phyloP scores from a whole-genome alignment of 2,329 filamentous ascomycete genomes.

The Botryotinia convoluta region DNA sequence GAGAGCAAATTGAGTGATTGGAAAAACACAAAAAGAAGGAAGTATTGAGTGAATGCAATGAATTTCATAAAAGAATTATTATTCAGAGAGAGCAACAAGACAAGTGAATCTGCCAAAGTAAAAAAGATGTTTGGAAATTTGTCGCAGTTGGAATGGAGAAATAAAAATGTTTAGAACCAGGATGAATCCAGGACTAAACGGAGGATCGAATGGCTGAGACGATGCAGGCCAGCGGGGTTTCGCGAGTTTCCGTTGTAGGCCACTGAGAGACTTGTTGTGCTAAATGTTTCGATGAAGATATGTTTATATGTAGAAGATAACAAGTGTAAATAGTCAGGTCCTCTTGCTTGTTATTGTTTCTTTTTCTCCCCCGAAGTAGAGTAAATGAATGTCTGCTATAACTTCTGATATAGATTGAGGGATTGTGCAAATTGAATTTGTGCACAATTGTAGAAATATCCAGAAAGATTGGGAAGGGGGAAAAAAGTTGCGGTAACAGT shows the following conservation, averaged over 20 bases:
- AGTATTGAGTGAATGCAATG: not conserved
- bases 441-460: not conserved
- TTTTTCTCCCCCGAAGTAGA: not conserved
- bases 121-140: conserved; percentile 15
- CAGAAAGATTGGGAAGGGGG: not conserved
- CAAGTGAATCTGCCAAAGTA: conserved; percentile 7
- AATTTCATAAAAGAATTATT: conserved; percentile 12
- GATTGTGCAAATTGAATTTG: not conserved
- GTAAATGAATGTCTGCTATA: not conserved
- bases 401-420: not conserved
- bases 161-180: conserved; percentile 18
- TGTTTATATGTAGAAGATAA: not conserved
- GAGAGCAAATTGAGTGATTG: conserved; percentile 6
- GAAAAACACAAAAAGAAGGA: not conserved
- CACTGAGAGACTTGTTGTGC: conserved; percentile 3
- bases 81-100: not conserved
- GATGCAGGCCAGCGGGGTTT: conserved; percentile 19
- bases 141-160: conserved; percentile 22
- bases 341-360: not conserved
- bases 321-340: not conserved
- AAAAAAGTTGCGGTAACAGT: not conserved
- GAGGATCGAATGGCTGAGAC: conserved; percentile 21
- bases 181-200: conserved; percentile 16
- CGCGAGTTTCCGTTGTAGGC: conserved; percentile 17
- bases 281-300: not conserved